Evolutionary conservation across 176 grass and related monocot species (phyloP).

Genomic region (Themeda triandra): DNA sequence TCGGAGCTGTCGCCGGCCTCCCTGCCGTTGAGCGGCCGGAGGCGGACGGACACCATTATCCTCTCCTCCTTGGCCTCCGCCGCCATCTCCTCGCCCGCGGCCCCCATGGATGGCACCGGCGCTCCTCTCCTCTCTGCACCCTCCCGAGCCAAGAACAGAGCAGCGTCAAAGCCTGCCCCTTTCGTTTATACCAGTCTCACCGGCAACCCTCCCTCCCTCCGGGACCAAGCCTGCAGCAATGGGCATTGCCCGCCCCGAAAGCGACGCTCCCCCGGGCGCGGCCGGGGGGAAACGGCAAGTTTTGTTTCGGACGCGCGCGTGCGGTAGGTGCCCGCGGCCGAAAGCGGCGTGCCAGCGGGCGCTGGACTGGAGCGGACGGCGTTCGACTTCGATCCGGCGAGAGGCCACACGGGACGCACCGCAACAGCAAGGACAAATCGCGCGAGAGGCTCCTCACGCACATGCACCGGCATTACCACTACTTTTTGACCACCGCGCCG

Average conservation of each 20-base stretch:
- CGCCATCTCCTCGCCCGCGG: slow-evolving; percentile 33
- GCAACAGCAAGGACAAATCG: neutral
- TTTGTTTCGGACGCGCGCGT: slow-evolving; percentile 15
- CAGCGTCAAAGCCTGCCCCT: slow-evolving; percentile 5
- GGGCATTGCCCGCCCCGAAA: slow-evolving; percentile 36
- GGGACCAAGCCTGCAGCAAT: slow-evolving; percentile 9
- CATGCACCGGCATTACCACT: slow-evolving; percentile 22
- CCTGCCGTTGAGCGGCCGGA: slow-evolving; percentile 73
- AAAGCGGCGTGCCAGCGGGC: slow-evolving; percentile 27
- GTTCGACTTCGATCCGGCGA: slow-evolving; percentile 5
- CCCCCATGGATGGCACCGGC: slow-evolving; percentile 23
- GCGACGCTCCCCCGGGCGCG: slow-evolving; percentile 13
- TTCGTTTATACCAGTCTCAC: slow-evolving; percentile 5
- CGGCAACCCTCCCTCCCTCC: neutral
- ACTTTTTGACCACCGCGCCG: neutral
- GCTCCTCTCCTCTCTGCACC: neutral
- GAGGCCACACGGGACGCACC: neutral
- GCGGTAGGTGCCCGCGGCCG: slow-evolving; percentile 41
- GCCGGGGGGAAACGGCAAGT: neutral
- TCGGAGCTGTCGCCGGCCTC: slow-evolving; percentile 66
- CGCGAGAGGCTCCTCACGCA: slow-evolving; percentile 8
- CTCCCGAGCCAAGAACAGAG: slow-evolving; percentile 8
- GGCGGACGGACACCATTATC: slow-evolving; percentile 79
- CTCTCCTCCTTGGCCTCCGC: slow-evolving; percentile 59
- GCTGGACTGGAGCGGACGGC: slow-evolving; percentile 34